Evolutionary conservation across 2,329 filamentous ascomycete genomes (phyloP).

Genomic region (Davidsoniella eucalypti): DNA sequence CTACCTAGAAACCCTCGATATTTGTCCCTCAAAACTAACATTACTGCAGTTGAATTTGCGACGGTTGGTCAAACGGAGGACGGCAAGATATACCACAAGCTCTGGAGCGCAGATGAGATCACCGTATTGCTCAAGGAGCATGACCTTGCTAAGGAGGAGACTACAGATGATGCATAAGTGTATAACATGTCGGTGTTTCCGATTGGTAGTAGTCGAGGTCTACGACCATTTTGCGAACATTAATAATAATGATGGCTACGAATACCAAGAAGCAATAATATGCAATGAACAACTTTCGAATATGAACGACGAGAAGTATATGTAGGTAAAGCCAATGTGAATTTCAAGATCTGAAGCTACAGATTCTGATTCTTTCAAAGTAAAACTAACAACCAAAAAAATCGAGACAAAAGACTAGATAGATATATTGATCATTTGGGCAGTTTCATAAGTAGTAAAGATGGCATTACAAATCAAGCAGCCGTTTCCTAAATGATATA

Average conservation of each 20-base stretch:
- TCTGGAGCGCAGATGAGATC: conserved; percentile 96
- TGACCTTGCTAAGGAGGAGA: conserved; percentile 76
- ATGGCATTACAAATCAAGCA: too few relatives aligned
- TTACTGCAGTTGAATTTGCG: conserved; percentile 71
- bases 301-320: too few relatives aligned
- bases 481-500: neutral
- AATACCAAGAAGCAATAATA: neutral
- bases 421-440: too few relatives aligned
- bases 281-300: too few relatives aligned
- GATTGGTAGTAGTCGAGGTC: too few relatives aligned
- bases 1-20: conserved; percentile 17
- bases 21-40: neutral
- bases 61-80: conserved; percentile 91
- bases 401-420: too few relatives aligned
- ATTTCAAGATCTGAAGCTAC: too few relatives aligned
- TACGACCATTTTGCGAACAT: conserved; percentile 4
- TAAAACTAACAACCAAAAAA: too few relatives aligned
- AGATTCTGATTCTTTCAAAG: too few relatives aligned
- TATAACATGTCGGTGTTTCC: too few relatives aligned
- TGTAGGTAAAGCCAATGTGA: too few relatives aligned
- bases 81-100: conserved; percentile 93
- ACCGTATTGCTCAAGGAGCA: conserved; percentile 88
- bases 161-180: conserved; percentile 45
- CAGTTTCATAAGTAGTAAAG: too few relatives aligned
- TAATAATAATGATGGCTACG: conserved; percentile 4